phyloP scores from a whole-genome alignment of 495 filamentous ascomycete genomes.

The Sporormia fimetaria region DNA sequence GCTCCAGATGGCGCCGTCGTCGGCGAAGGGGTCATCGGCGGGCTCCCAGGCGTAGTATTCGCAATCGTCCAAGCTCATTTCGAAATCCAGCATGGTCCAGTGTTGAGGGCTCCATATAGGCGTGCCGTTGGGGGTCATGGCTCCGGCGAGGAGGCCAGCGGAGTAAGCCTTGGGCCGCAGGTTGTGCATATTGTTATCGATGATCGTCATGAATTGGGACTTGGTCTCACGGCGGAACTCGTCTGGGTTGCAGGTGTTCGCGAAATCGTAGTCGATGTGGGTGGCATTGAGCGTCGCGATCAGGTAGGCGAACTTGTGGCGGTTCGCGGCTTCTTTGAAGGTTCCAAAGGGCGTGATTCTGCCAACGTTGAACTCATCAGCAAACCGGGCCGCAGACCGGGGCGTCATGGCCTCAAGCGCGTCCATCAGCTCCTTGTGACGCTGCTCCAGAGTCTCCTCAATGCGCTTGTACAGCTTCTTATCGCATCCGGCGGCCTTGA shows the following conservation, averaged over 20 bases:
- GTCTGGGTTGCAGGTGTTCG: constrained; percentile 69
- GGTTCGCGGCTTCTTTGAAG: constrained; percentile 71
- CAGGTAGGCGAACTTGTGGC: constrained; percentile 86
- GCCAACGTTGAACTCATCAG: constrained; percentile 57
- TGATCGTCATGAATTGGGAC: constrained; percentile 63
- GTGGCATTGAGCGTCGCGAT: constrained; percentile 97
- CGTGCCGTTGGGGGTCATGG: constrained; percentile 29
- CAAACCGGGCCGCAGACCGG: constrained; percentile 45
- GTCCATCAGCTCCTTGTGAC: constrained; percentile 77
- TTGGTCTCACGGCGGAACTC: constrained; percentile 63
- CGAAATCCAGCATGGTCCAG: constrained; percentile 83
- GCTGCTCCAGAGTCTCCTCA: constrained; percentile 72
- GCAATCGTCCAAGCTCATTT: constrained; percentile 82
- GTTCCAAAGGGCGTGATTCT: constrained; percentile 84
- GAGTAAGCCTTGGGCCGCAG: constrained; percentile 52
- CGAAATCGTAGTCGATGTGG: constrained; percentile 97
- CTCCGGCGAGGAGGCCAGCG: constrained; percentile 20
- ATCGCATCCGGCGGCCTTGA: constrained; percentile 84
- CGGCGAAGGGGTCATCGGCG: constrained; percentile 68
- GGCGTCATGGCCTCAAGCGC: constrained; percentile 72
- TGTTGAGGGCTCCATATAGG: constrained; percentile 68
- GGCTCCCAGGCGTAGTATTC: constrained; percentile 76
- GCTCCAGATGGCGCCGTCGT: constrained; percentile 90
- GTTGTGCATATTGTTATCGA: constrained; percentile 77
- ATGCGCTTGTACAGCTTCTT: constrained; percentile 96